These are phyloP conservation scores for Harrya chromipes DNA, from an alignment of 768 basidiomycete species.

Conservation along the genomic window DNA sequence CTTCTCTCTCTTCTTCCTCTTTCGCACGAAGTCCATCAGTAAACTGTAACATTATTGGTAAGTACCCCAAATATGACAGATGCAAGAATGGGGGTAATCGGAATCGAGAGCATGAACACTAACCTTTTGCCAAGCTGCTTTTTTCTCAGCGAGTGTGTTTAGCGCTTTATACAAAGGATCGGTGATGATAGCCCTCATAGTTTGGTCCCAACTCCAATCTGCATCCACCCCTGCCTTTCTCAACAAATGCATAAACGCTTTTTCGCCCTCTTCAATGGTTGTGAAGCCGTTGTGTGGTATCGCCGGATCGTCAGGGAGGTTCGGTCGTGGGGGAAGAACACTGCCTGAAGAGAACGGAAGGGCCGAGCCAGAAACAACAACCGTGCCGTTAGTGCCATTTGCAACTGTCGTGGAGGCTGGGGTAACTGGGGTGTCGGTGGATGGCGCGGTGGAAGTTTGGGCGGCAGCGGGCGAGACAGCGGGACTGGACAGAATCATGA, in stretches of 20 bases:
- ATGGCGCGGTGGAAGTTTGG: conserved; percentile 39
- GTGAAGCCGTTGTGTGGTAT: conserved; percentile 89
- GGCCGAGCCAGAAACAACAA: conserved; percentile 51
- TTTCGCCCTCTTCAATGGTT: conserved; percentile 87
- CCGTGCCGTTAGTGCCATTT: conserved; percentile 44
- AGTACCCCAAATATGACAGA: conserved; percentile 1
- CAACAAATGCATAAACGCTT: conserved; percentile 88
- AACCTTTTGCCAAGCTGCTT: conserved; percentile 91
- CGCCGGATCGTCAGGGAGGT: conserved; percentile 81
- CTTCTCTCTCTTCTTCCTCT: conserved; percentile 83
- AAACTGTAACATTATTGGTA: conserved; percentile 43
- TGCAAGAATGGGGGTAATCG: not conserved
- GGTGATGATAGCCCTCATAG: conserved; percentile 97
- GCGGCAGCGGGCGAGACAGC: conserved; percentile 43
- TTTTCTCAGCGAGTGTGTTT: conserved; percentile 92
- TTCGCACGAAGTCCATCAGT: conserved; percentile 72
- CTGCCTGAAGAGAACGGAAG: conserved; percentile 60
- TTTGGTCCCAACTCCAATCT: conserved; percentile 97
- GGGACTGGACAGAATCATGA: conserved; percentile 18
- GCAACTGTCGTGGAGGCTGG: conserved; percentile 38
- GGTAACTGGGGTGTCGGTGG: conserved; percentile 43
- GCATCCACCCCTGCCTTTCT: conserved; percentile 88
- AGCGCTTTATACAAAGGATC: conserved; percentile 96
- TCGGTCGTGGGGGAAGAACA: conserved; percentile 69
- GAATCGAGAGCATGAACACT: conserved; percentile 17